Base-by-base conservation (phyloP, 2,329 filamentous ascomycete genomes). In the Seiridium unicorne region DNA sequence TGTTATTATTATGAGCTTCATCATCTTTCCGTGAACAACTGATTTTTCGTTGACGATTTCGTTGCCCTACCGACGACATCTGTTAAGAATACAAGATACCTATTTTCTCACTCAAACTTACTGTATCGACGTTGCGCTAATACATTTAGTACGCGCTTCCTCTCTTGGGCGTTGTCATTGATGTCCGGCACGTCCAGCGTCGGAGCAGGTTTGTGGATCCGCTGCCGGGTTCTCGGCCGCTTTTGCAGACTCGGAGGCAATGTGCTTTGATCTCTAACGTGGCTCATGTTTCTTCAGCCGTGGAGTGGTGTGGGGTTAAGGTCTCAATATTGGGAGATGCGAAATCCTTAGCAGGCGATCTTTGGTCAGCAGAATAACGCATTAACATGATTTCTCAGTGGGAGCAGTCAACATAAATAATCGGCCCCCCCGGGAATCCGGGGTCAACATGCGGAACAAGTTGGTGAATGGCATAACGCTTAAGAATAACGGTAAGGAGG, bases 61-160 rank as follows among this genome's bases (percentile, higher is more conserved):
- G 46, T 44, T 64, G 54, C 51, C 60, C 62, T 61, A 26, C 18
- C 18, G 18, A 26, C 18, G 18, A 26, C 18, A 26, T 26, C 18
- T 26, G 18, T 26, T 26, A 26, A 26, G 18, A 26, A 26, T 26
- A 26, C 18, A 26, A 2, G 18, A 2, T 26, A 26, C 18, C 18
- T 26, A 26, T 26, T 26, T 26, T 26, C 18, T 26, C 18, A 26
- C 18, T 26, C 18, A 26, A 26, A 59, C 72, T 64, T 64, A 82
- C 81, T 73, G 59, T 85, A 85, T 72, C 82, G 74, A 51, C 83
- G 75, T 62, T 85, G 82, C 1, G 83, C 82, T 42, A 85, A 69
- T 8, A 85, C 79, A 58, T 84, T 84, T 31, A 85, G 63, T 1
- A 84, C 74, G 9, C 82, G 74, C 67, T 84, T 85, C 31, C 83